These are phyloP conservation scores for Thelonectria discophora DNA, from an alignment of 2,329 filamentous ascomycete genomes.

Conservation along the genomic window DNA sequence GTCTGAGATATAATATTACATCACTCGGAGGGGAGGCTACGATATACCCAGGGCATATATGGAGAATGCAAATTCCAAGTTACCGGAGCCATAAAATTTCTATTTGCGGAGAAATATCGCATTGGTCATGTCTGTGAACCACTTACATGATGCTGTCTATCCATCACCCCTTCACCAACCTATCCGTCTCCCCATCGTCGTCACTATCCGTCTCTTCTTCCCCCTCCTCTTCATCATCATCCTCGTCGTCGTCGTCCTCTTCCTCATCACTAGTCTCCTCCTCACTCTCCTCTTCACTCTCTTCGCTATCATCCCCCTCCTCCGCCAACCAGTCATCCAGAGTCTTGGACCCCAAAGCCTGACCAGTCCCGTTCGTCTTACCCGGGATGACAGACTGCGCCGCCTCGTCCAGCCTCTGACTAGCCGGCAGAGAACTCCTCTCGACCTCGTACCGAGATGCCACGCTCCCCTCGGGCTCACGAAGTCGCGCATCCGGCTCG, in stretches of 20 bases:
- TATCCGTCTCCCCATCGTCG: constrained; percentile 56
- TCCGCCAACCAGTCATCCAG: constrained; percentile 94
- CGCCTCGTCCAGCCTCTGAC: constrained; percentile 70
- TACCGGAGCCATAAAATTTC: neutral
- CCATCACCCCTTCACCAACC: constrained; percentile 52
- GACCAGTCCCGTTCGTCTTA: constrained; percentile 61
- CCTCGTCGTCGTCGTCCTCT: constrained; percentile 60
- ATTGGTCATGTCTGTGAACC: neutral
- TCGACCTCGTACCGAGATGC: constrained; percentile 45
- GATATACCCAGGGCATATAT: neutral
- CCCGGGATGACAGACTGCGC: constrained; percentile 49
- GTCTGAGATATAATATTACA: constrained; percentile 20
- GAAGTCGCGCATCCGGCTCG: constrained; percentile 79
- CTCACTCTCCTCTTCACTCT: constrained; percentile 62
- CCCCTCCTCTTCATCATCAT: constrained; percentile 61
- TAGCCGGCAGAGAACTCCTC: constrained; percentile 61
- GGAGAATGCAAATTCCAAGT: neutral
- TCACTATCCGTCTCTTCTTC: constrained; percentile 60
- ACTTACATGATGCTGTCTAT: constrained; percentile 29
- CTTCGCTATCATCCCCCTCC: constrained; percentile 67
- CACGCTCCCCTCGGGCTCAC: constrained; percentile 64
- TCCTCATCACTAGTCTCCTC: constrained; percentile 59
- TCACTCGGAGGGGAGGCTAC: neutral
- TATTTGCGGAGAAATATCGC: neutral
- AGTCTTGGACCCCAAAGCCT: constrained; percentile 73